Conservation (phyloP, 805 yeast genomes). For the Helenozyma rhizophorensis region DNA sequence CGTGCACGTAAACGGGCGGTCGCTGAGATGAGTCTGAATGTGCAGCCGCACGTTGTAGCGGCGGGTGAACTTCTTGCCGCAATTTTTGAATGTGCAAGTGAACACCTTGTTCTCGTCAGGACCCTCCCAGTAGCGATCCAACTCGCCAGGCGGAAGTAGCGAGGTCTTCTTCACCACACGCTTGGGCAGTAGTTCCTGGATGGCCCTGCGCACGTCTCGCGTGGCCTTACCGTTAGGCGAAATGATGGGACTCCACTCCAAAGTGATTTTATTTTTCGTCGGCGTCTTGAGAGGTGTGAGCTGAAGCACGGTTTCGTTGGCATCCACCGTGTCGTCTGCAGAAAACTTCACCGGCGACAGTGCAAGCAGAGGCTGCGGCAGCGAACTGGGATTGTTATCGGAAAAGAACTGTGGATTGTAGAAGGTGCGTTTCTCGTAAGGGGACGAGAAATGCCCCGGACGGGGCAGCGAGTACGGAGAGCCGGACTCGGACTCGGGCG, state of each 20-base stretch:
- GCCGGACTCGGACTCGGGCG: constrained; percentile 33
- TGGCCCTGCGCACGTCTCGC: constrained; percentile 15
- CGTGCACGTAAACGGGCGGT: constrained; percentile 82
- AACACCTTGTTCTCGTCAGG: constrained; percentile 69
- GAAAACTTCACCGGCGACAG: constrained; percentile 7
- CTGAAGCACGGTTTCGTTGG: constrained; percentile 37
- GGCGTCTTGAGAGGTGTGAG: constrained; percentile 40
- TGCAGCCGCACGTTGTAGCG: constrained; percentile 92
- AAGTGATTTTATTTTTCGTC: constrained; percentile 25
- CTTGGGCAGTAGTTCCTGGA: constrained; percentile 44
- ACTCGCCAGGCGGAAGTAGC: constrained; percentile 82
- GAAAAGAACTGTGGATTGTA: constrained; percentile 40
- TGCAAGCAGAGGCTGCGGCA: too few relatives aligned
- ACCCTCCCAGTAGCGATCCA: constrained; percentile 78
- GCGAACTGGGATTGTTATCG: constrained; percentile 15
- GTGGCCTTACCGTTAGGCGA: constrained; percentile 29
- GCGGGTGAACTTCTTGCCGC: constrained; percentile 82
- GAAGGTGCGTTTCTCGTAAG: constrained; percentile 19
- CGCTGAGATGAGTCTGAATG: constrained; percentile 93
- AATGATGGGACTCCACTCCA: constrained; percentile 45
- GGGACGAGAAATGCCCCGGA: constrained; percentile 1
- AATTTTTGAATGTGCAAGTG: constrained; percentile 69
- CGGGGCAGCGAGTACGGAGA: constrained; percentile 27
- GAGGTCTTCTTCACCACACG: constrained; percentile 54
- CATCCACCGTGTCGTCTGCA: constrained; percentile 33